These are phyloP conservation scores for Triticum urartu DNA, from an alignment of 176 grass and related monocot genomes.

Conservation along the genomic window DNA sequence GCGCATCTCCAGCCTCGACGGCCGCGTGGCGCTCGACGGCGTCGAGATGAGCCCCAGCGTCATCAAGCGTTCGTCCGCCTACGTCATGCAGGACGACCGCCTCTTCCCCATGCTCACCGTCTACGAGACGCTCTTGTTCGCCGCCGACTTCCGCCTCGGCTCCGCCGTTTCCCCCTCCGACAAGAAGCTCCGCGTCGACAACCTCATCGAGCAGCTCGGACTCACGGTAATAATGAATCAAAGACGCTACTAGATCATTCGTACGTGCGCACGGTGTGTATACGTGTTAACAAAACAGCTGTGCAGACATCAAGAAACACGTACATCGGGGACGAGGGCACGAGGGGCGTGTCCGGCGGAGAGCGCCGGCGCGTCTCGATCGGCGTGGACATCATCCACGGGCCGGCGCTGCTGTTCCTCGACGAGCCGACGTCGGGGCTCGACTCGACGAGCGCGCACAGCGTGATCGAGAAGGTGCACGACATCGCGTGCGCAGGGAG, in stretches of 20 bases:
- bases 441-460: constrained; percentile 84
- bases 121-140: constrained; percentile 76
- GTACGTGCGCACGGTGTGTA: no score
- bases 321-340: constrained; percentile 69
- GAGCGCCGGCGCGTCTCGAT: constrained; percentile 79
- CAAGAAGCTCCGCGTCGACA: constrained; percentile 62
- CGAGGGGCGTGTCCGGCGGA: constrained; percentile 61
- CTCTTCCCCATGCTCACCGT: constrained; percentile 91
- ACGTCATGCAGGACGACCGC: constrained; percentile 87
- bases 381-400: constrained; percentile 79
- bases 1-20: constrained; percentile 64
- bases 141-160: constrained; percentile 67
- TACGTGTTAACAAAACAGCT: no score
- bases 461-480: constrained; percentile 76
- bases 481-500: constrained; percentile 66
- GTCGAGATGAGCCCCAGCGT: constrained; percentile 51
- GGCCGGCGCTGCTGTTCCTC: constrained; percentile 63
- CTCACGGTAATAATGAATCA: constrained; percentile 28
- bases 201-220: constrained; percentile 75
- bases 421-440: constrained; percentile 77
- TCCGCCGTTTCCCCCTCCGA: constrained; percentile 33
- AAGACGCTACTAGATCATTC: not conserved
- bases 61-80: constrained; percentile 69
- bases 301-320: constrained; percentile 48
- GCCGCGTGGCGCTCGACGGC: constrained; percentile 58